Conservation (phyloP, 805 yeast genomes). For the Pichia scutulata region DNA sequence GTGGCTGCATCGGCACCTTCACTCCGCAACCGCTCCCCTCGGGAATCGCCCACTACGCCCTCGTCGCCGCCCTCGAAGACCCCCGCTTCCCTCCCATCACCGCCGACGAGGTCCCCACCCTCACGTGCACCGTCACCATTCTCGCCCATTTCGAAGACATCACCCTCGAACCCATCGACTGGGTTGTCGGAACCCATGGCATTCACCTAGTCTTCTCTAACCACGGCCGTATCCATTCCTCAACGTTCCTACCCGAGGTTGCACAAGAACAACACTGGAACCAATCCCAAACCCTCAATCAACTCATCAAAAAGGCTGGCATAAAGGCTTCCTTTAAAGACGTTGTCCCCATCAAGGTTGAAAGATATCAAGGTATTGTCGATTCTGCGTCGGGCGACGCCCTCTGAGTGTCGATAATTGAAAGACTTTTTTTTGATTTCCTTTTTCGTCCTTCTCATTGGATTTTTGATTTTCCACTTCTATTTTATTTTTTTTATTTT, state of each 20-base stretch:
- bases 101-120: slow-evolving; percentile 40
- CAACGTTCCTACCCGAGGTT: slow-evolving; percentile 88
- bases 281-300: slow-evolving; percentile 57
- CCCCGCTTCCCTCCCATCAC: slow-evolving; percentile 64
- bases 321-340: neutral
- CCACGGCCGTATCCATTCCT: slow-evolving; percentile 29
- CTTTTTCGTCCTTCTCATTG: neutral
- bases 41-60: neutral
- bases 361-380: slow-evolving; percentile 44
- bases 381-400: neutral
- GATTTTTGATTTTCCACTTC: too few relatives aligned
- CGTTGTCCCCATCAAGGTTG: slow-evolving; percentile 15
- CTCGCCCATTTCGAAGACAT: slow-evolving; percentile 50
- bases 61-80: slow-evolving; percentile 62
- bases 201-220: slow-evolving; percentile 26
- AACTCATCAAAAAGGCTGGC: slow-evolving; percentile 73
- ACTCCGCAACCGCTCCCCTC: neutral
- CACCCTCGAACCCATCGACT: slow-evolving; percentile 45
- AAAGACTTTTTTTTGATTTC: too few relatives aligned
- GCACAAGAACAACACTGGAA: slow-evolving; percentile 85
- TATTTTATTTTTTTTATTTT: neutral
- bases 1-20: neutral
- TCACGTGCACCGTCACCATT: slow-evolving; percentile 50
- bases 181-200: slow-evolving; percentile 84
- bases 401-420: too few relatives aligned